Percentiles rank a stretch among this genome's conserved stretches.
These are phyloP conservation scores for Chlamydomonas sp. DNA, from an alignment of 139 green algal species.

Conservation along the genomic window DNA sequence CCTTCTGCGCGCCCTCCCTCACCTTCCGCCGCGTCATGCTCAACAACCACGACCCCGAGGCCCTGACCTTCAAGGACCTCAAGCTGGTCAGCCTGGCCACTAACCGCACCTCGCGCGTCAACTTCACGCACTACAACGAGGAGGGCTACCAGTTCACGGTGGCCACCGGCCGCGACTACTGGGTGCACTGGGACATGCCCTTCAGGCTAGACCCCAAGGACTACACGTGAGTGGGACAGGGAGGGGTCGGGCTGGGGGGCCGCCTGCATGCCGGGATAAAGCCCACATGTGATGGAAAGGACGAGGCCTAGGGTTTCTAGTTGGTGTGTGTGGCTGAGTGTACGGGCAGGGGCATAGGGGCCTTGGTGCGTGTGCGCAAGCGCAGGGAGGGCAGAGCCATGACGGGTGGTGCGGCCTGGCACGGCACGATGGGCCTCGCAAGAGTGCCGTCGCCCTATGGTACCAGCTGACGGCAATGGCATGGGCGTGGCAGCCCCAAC, in stretches of 20 bases:
- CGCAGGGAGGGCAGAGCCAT: too few relatives aligned
- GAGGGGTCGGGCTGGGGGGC: neutral
- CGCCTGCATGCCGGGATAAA: neutral
- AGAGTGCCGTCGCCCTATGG: too few relatives aligned
- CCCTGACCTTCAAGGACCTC: conserved; percentile 27
- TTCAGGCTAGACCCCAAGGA: conserved; percentile 29
- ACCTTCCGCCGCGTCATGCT: conserved; percentile 55
- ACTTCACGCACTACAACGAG: conserved; percentile 61
- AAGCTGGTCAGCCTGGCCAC: neutral
- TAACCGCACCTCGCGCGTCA: conserved; percentile 35
- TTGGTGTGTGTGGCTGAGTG: neutral
- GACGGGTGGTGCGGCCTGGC: too few relatives aligned
- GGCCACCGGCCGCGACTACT: conserved; percentile 45
- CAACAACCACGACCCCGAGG: conserved; percentile 41
- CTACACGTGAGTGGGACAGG: conserved; percentile 12
- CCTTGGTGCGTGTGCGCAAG: too few relatives aligned
- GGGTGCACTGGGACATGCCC: conserved; percentile 53
- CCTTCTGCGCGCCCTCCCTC: conserved; percentile 39
- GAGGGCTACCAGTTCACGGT: conserved; percentile 65
- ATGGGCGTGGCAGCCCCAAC: too few relatives aligned
- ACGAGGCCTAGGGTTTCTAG: neutral
- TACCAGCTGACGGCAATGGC: too few relatives aligned
- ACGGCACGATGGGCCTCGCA: too few relatives aligned
- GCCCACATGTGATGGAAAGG: neutral
- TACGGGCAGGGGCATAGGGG: too few relatives aligned